Evolutionary conservation across 495 filamentous ascomycete genomes (phyloP), one percentile per base, ranked within the genome.

Genomic region (Aspergillus avenaceus): DNA sequence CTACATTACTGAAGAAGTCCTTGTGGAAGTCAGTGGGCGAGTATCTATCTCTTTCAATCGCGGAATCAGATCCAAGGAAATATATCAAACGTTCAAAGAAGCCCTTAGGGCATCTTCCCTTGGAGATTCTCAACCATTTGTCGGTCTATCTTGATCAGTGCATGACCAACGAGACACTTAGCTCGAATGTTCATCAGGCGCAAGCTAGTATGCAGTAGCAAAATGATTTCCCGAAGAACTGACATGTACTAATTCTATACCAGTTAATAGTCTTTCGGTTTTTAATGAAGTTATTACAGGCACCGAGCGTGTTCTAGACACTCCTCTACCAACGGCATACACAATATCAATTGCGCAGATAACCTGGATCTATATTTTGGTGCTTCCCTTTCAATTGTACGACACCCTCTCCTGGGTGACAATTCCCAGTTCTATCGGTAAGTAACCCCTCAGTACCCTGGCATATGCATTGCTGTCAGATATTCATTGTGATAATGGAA

Each of bases 291-390:
- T 87, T 4, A 66, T 89, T 31, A 81, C 80, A 4, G 84, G 84
- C 31, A 84, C 84, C 6, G 89, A 96, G 58, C 83, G 90, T 32
- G 86, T 96, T 16, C 79, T 92, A 21, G 88, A 84, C 63, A 96
- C 90, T 2, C 90, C 90, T 3, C 74, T 95, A 5, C 90, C 90
- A 13, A 78, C 88, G 45, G 90, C 88, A 18, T 96, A 96, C 74
- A 79, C 77, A 41, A 96, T 96, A 59, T 82, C 87, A 43, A 91
- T 95, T 54, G 77, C 83, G 16, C 90, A 95, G 56, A 92, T 95
- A 56, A 86, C 89, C 27, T 91, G 88, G 86, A 77, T 92, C 42
- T 96, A 95, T 65, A 82, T 95, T 37, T 63, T 91, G 25, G 68
- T 89, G 3, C 80, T 96, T 2, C 90, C 90, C 5, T 95, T 95